These are phyloP conservation scores for Brassica cretica DNA, from an alignment of 345 rosid genomes.

Conservation along the genomic window DNA sequence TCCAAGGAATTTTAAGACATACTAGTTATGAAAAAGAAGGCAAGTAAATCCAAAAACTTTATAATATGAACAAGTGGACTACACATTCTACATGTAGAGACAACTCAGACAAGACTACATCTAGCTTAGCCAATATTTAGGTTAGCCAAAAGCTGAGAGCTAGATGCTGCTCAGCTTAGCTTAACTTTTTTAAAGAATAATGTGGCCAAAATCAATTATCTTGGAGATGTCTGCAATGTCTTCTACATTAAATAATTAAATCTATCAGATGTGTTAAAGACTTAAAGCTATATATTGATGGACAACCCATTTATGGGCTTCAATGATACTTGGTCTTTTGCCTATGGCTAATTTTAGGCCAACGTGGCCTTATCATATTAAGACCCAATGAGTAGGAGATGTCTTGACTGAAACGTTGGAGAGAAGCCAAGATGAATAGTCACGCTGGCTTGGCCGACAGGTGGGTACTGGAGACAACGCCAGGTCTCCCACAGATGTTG, in stretches of 20 bases:
- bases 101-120: background rate
- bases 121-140: background rate
- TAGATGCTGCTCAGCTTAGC: background rate
- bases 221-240: background rate
- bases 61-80: background rate
- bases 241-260: background rate
- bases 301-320: background rate
- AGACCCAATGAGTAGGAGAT: background rate
- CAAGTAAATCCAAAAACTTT: background rate
- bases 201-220: background rate
- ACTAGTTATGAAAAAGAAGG: background rate
- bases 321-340: background rate
- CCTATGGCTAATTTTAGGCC: background rate
- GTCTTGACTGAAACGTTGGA: background rate
- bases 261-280: background rate
- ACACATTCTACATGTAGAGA: background rate
- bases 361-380: background rate
- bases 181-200: background rate
- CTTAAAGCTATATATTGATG: background rate
- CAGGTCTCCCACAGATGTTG: slow-evolving; percentile 16
- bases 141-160: background rate
- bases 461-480: background rate
- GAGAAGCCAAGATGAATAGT: background rate
- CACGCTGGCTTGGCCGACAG: background rate
- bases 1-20: background rate